phyloP scores from a whole-genome alignment of 805 yeast genomes.

The Saccharomycopsis sp. region DNA sequence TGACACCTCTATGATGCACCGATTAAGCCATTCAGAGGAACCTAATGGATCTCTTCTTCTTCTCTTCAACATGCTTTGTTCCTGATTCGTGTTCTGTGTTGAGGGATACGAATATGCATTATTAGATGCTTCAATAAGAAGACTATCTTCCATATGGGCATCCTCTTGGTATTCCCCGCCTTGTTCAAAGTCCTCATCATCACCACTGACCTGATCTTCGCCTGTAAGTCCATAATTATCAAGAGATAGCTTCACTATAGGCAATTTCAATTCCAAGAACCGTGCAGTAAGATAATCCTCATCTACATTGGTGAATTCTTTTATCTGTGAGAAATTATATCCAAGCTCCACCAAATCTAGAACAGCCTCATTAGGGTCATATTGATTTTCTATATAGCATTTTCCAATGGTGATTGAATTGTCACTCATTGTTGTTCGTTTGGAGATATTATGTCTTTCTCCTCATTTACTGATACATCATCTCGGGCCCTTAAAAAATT shows the following conservation, averaged over 20 bases:
- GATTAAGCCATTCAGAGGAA: background rate
- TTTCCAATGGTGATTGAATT: background rate
- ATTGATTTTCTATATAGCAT: conserved; percentile 4
- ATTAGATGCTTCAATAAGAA: background rate
- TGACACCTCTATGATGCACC: background rate
- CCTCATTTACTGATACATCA: no score
- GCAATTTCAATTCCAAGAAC: conserved; percentile 5
- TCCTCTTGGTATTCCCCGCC: background rate
- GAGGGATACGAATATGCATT: background rate
- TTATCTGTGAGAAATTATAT: background rate
- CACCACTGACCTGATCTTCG: background rate
- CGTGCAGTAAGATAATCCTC: conserved; percentile 2
- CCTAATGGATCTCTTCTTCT: background rate
- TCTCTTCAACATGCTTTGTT: background rate
- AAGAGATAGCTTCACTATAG: background rate
- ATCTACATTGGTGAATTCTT: conserved; percentile 2
- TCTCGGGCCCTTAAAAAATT: no score
- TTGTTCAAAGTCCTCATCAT: background rate
- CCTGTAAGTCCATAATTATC: background rate
- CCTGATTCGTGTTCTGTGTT: background rate
- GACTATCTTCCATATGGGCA: background rate
- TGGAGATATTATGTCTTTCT: background rate
- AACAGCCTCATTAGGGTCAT: conserved; percentile 10
- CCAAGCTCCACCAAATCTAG: conserved; percentile 11
- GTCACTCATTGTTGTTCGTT: background rate